These are phyloP conservation scores for Cenococcum geophilum DNA, from an alignment of 495 filamentous ascomycete genomes.

Conservation along the genomic window DNA sequence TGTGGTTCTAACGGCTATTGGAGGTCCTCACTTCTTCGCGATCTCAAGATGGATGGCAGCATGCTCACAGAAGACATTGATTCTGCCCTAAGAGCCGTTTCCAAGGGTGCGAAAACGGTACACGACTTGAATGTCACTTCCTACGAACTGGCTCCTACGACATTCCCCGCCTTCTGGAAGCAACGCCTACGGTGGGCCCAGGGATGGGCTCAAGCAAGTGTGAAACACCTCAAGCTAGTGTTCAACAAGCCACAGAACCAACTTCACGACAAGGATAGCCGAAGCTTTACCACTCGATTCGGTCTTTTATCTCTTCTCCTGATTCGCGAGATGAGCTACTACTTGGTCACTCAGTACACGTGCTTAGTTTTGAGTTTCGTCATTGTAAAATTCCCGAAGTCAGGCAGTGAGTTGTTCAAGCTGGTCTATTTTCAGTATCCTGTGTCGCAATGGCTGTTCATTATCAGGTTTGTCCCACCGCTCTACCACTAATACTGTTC, in stretches of 20 bases:
- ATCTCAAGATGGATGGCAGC: slow-evolving; percentile 40
- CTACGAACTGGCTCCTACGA: slow-evolving; percentile 37
- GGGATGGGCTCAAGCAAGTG: slow-evolving; percentile 38
- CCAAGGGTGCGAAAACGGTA: slow-evolving; percentile 32
- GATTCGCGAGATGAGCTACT: slow-evolving; percentile 37
- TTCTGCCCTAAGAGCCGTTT: slow-evolving; percentile 39
- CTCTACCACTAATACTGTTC: not conserved
- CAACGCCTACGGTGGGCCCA: slow-evolving; percentile 40
- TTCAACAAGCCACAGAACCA: slow-evolving; percentile 29
- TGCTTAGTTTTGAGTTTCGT: slow-evolving; percentile 35
- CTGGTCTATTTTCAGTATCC: slow-evolving; percentile 39
- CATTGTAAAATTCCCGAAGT: slow-evolving; percentile 34
- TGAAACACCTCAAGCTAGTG: slow-evolving; percentile 32
- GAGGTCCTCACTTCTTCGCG: slow-evolving; percentile 35
- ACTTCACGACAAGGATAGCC: slow-evolving; percentile 18
- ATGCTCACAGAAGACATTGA: slow-evolving; percentile 45
- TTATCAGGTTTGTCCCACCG: slow-evolving; percentile 33
- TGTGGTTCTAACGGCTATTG: slow-evolving; percentile 43
- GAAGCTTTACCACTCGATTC: slow-evolving; percentile 30
- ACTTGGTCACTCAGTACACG: slow-evolving; percentile 37
- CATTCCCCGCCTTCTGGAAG: slow-evolving; percentile 38
- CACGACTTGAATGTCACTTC: slow-evolving; percentile 39
- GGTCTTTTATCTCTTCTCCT: slow-evolving; percentile 36
- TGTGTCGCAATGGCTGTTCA: slow-evolving; percentile 40
- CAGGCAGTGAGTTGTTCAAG: slow-evolving; percentile 22